Base-by-base conservation (phyloP, 1,284 basidiomycete genomes). In the Dichomitus squalens region DNA sequence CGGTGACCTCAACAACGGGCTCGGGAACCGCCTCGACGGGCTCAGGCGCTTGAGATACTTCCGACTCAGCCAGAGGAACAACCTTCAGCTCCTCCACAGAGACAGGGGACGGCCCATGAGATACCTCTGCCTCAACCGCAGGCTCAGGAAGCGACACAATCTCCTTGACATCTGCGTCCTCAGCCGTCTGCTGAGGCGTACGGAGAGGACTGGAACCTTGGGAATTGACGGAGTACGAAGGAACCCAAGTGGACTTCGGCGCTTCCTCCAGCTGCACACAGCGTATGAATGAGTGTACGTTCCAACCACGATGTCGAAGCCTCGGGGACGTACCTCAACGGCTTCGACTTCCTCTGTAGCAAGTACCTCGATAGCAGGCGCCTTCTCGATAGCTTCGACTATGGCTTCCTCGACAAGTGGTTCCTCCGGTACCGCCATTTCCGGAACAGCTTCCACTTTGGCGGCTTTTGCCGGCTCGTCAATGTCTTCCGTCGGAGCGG, bases 91-190 rank as follows among this genome's bases (percentile, higher is more conserved):
- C 47, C 11, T 31, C 36, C 9, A 43, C 39, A 7, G 52, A 36
- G 14, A 46, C 38, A 23, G 55, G 25, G 7, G 55, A 51, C 5
- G 46, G 38, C 36, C 53, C 54, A 2, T 18, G 23, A 23, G 43
- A 39, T n/a, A 51, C 48, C 11, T 55, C 50, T 0, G 48, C 54
- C 4, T 52, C 54, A 7, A 47, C 51, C 2, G 54, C 58, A 34
- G 61, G 49, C 9, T 47, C 54, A 25, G 64, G 57, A 23, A 66
- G 25, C 3, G 59, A 39, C 52, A 66, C 64, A 39, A 67, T 58
- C 36, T 63, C 63, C 11, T 61, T 61, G 4, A 70, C 64, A 23
- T 69, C 66, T 11, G 49, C 61, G 35, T 68, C 60, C 1, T 57
- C 44, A 18, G 59, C 59, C 14, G 64, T 58, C 18, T 64, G 57